Conservation (phyloP, 441 rosid species). For the Pelargonium cotyledonis region DNA sequence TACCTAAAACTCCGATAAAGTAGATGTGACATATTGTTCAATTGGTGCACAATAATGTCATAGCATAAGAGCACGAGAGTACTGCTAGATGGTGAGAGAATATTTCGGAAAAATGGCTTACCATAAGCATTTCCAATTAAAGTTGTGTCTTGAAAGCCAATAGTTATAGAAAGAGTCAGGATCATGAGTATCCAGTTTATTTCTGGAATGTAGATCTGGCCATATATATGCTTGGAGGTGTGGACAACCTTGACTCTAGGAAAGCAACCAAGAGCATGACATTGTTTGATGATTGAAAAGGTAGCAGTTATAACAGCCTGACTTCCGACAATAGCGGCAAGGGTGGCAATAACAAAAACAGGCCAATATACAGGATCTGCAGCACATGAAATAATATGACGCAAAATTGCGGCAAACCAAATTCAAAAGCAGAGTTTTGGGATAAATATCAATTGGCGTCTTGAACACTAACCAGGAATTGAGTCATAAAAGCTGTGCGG, state of each 20-base stretch:
- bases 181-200: slow-evolving; percentile 96
- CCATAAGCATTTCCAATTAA: slow-evolving; percentile 91
- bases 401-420: slow-evolving; percentile 20
- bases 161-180: slow-evolving; percentile 68
- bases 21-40: not conserved
- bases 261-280: slow-evolving; percentile 92
- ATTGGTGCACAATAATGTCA: slow-evolving; percentile 12
- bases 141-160: slow-evolving; percentile 72
- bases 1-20: not conserved
- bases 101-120: slow-evolving; percentile 24
- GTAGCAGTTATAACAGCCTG: slow-evolving; percentile 87
- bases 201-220: slow-evolving; percentile 94
- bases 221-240: slow-evolving; percentile 69
- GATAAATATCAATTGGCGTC: slow-evolving; percentile 3
- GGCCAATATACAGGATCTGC: slow-evolving; percentile 84
- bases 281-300: slow-evolving; percentile 81
- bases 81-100: not conserved
- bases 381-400: slow-evolving; percentile 15
- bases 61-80: not conserved
- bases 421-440: slow-evolving; percentile 15
- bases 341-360: slow-evolving; percentile 74
- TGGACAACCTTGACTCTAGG: slow-evolving; percentile 93
- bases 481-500: slow-evolving; percentile 61
- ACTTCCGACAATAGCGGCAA: slow-evolving; percentile 86
- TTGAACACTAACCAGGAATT: slow-evolving; percentile 56